Percentiles rank a stretch among this genome's conserved stretches.
phyloP scores from a whole-genome alignment of 495 filamentous ascomycete genomes.

The Aspergillus biplanus region DNA sequence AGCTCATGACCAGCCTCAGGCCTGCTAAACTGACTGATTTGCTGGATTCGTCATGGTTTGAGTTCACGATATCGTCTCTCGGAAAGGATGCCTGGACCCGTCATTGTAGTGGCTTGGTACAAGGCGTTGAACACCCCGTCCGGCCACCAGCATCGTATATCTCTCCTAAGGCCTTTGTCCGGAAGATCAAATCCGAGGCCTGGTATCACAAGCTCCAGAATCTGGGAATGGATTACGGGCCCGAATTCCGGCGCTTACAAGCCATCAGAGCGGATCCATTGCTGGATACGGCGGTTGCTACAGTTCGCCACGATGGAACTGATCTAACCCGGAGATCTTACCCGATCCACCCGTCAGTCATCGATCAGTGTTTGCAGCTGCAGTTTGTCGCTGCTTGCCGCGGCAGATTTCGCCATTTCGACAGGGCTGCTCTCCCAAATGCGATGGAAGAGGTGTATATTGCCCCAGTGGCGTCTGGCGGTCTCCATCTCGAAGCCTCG shows the following conservation, averaged over 20 bases:
- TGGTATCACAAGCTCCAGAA: background rate
- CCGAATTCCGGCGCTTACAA: background rate
- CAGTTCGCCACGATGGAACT: conserved; percentile 7
- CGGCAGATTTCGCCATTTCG: background rate
- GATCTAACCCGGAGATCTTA: background rate
- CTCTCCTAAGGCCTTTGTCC: no score
- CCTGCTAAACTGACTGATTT: conserved; percentile 33
- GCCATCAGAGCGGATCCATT: background rate
- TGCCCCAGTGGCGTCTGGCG: no score
- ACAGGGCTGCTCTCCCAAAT: no score
- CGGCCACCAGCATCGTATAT: no score
- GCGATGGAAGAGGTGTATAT: no score
- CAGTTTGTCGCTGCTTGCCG: conserved; percentile 16
- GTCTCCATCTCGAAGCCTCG: no score
- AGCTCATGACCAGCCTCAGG: conserved; percentile 41
- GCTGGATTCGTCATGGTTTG: conserved; percentile 44
- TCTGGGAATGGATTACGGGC: background rate
- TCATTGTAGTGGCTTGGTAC: conserved; percentile 45
- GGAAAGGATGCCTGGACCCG: conserved; percentile 41
- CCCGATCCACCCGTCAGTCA: background rate
- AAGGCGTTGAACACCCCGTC: background rate
- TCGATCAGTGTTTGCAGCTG: conserved; percentile 23
- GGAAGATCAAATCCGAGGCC: background rate
- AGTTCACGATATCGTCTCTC: conserved; percentile 46
- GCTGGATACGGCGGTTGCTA: background rate